Percentiles rank a stretch among this genome's conserved stretches.
These are phyloP conservation scores for Rhododendron ferrugineum DNA, from an alignment of 148 eudicot genomes.

Conservation along the genomic window DNA sequence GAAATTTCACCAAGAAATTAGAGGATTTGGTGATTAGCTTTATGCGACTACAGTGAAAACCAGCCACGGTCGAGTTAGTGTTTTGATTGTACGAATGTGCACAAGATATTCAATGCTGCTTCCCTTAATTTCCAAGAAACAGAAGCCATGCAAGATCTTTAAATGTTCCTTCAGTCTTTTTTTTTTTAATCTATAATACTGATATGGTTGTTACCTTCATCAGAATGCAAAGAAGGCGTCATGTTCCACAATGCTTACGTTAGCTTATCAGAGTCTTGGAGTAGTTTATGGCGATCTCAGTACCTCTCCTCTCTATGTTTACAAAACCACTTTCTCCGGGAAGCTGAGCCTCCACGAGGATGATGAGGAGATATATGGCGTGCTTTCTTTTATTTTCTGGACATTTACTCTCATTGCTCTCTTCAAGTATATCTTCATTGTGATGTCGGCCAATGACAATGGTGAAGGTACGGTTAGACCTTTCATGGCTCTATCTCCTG, in stretches of 20 bases:
- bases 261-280: constrained; percentile 75
- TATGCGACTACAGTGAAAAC: neutral
- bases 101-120: neutral
- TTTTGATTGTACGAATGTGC: neutral
- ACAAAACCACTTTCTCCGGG: constrained; percentile 56
- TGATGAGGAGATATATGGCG: constrained; percentile 61
- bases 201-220: constrained; percentile 7
- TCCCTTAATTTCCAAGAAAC: neutral
- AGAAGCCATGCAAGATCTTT: neutral
- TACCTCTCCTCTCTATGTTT: constrained; percentile 67
- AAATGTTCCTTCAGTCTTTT: neutral
- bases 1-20: neutral
- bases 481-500: neutral
- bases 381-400: constrained; percentile 63
- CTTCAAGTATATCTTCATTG: constrained; percentile 24
- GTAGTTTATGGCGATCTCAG: constrained; percentile 71
- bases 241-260: constrained; percentile 39
- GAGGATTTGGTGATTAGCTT: neutral
- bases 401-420: constrained; percentile 49
- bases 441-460: constrained; percentile 55
- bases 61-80: neutral
- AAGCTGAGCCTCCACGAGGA: constrained; percentile 47
- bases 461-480: constrained; percentile 46
- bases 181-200: neutral
- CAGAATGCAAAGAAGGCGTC: constrained; percentile 39